Evolutionary conservation across 306 rosid species (phyloP).

Genomic region (Cucumis cinereus): DNA sequence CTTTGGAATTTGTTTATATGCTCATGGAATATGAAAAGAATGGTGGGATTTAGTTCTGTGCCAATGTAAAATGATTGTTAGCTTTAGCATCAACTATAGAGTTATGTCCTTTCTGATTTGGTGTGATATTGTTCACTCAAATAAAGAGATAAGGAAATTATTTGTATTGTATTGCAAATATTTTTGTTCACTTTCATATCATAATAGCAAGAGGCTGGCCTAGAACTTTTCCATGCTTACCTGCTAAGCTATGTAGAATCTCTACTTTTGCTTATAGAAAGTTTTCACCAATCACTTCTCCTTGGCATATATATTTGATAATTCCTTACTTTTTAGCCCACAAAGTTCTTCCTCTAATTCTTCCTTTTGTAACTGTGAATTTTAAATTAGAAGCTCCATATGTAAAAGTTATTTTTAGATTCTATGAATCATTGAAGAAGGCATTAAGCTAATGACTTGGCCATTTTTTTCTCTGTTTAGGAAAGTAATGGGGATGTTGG

Average conservation of each 20-base stretch:
- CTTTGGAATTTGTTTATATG: neutral
- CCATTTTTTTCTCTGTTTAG: neutral
- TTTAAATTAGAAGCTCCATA: neutral
- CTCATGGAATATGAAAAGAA: neutral
- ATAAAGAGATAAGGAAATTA: neutral
- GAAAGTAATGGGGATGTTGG: neutral
- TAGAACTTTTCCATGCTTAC: slow-evolving; percentile 1
- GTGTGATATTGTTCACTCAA: neutral
- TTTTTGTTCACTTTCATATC: neutral
- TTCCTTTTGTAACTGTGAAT: neutral
- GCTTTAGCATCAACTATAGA: neutral
- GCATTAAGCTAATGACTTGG: neutral
- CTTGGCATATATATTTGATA: neutral
- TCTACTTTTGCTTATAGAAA: slow-evolving; percentile 3
- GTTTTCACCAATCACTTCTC: slow-evolving; percentile 1
- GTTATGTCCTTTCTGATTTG: neutral
- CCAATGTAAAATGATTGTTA: neutral
- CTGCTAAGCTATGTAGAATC: slow-evolving; percentile 11
- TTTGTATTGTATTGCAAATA: neutral
- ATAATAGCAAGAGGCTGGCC: neutral
- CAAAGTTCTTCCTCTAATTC: neutral
- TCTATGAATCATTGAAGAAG: neutral
- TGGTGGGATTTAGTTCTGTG: neutral
- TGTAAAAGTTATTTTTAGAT: neutral
- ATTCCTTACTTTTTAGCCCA: neutral